Conservation (phyloP, 768 basidiomycete species). For the Podaxis pistillaris region DNA sequence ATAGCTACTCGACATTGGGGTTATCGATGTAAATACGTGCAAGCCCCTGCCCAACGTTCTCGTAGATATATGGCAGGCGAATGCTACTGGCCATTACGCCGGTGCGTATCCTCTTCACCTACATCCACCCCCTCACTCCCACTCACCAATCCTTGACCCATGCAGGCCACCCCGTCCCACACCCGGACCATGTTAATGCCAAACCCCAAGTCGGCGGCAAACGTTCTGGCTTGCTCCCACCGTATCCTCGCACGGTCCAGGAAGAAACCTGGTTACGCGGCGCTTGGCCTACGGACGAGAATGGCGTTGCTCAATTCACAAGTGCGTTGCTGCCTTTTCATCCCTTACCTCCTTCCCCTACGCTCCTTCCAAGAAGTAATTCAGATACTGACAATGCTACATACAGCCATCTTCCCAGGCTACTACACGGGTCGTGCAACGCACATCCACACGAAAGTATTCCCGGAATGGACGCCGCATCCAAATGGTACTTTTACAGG, state of each 20-base stretch:
- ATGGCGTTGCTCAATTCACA: constrained; percentile 53
- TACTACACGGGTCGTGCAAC: constrained; percentile 58
- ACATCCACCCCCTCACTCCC: not conserved
- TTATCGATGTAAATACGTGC: constrained; percentile 58
- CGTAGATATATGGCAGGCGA: constrained; percentile 61
- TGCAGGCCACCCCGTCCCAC: constrained; percentile 47
- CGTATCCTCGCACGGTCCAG: constrained; percentile 41
- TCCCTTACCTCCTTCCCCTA: not conserved
- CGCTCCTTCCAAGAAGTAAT: not conserved
- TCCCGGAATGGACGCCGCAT: constrained; percentile 44
- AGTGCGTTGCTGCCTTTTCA: constrained; percentile 29
- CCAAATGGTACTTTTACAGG: constrained; percentile 45
- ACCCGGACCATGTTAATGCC: constrained; percentile 40
- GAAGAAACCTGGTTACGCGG: constrained; percentile 51
- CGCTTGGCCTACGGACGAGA: constrained; percentile 52
- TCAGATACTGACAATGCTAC: not conserved
- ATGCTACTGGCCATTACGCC: constrained; percentile 55
- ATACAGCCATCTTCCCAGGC: constrained; percentile 51
- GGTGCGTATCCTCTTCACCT: constrained; percentile 25
- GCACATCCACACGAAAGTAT: constrained; percentile 55
- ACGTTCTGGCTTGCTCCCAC: constrained; percentile 39
- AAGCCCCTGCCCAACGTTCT: constrained; percentile 52
- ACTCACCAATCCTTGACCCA: not conserved
- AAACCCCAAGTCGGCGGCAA: constrained; percentile 46
- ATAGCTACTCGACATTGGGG: constrained; percentile 53